phyloP scores from a whole-genome alignment of 148 eudicot genomes.

The Drosera capensis region DNA sequence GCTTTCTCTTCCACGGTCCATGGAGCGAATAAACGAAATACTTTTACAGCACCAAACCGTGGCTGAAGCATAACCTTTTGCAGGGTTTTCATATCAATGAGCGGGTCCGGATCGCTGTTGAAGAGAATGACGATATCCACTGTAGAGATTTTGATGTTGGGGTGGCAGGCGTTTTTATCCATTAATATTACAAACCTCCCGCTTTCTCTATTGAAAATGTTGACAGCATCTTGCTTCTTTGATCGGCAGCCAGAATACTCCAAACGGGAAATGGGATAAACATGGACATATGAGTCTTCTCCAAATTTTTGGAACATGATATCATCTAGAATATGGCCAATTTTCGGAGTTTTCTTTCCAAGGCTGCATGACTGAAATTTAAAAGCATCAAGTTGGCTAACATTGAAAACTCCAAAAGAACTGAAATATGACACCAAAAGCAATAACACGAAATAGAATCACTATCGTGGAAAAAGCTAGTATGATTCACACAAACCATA shows the following conservation, averaged over 20 bases:
- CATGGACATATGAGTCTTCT: slow-evolving; percentile 41
- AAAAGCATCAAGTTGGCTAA: neutral
- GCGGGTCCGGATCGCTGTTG: slow-evolving; percentile 62
- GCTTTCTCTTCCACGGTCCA: slow-evolving; percentile 59
- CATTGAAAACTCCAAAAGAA: too few relatives aligned
- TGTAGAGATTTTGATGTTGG: slow-evolving; percentile 39
- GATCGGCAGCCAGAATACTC: too few relatives aligned
- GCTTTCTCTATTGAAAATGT: slow-evolving; percentile 48
- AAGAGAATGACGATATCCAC: slow-evolving; percentile 51
- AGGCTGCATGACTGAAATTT: slow-evolving; percentile 10
- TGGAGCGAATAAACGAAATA: slow-evolving; percentile 58
- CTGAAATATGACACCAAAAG: too few relatives aligned
- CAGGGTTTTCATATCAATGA: slow-evolving; percentile 43
- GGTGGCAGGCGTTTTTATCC: slow-evolving; percentile 45
- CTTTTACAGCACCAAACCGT: slow-evolving; percentile 30
- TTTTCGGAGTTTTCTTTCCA: slow-evolving; percentile 10
- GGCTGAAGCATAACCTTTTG: slow-evolving; percentile 44
- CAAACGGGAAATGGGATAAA: slow-evolving; percentile 24
- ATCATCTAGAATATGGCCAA: slow-evolving; percentile 64
- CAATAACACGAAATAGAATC: too few relatives aligned
- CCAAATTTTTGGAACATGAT: slow-evolving; percentile 50
- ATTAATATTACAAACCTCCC: slow-evolving; percentile 53
- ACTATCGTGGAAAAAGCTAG: too few relatives aligned
- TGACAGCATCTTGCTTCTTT: slow-evolving; percentile 46
- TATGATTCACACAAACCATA: too few relatives aligned